Percentiles rank a stretch among this genome's conserved stretches.
Evolutionary conservation across 768 basidiomycete genomes (phyloP).

Genomic region (Phylloporus sp.): DNA sequence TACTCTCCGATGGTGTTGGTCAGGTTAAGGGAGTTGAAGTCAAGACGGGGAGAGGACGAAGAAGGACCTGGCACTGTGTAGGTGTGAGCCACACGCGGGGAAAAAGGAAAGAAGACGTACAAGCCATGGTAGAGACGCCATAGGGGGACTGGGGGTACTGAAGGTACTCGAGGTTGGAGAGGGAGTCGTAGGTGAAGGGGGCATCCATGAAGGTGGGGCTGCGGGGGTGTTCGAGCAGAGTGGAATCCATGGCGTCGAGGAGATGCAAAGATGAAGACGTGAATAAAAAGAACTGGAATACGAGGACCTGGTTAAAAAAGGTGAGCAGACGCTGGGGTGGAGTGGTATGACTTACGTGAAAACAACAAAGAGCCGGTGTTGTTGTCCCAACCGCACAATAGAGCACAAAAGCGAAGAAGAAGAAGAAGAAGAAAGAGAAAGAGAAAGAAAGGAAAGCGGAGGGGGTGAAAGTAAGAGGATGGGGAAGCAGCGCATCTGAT

Average conservation of each 20-base stretch:
- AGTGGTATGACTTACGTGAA: slow-evolving; percentile 28
- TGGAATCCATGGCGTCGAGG: slow-evolving; percentile 41
- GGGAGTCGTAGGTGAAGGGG: slow-evolving; percentile 44
- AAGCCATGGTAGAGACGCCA: slow-evolving; percentile 55
- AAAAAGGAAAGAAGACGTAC: slow-evolving; percentile 43
- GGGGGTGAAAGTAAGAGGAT: slow-evolving; percentile 33
- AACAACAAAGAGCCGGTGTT: slow-evolving; percentile 29
- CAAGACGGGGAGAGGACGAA: slow-evolving; percentile 54
- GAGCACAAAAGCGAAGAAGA: slow-evolving; percentile 29
- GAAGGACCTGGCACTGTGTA: slow-evolving; percentile 49
- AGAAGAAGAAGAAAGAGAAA: slow-evolving; percentile 19
- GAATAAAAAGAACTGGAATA: slow-evolving; percentile 32
- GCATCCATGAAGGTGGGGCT: slow-evolving; percentile 49
- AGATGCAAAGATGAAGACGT: slow-evolving; percentile 38
- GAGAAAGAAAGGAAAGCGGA: slow-evolving; percentile 31
- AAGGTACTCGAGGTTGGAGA: slow-evolving; percentile 53
- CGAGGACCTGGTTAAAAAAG: slow-evolving; percentile 23
- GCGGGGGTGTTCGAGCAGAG: slow-evolving; percentile 49
- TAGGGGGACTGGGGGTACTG: slow-evolving; percentile 68
- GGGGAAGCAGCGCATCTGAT: slow-evolving; percentile 28
- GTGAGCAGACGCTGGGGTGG: neutral
- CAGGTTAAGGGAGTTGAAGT: slow-evolving; percentile 61
- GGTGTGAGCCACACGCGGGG: slow-evolving; percentile 4
- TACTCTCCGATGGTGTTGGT: slow-evolving; percentile 55
- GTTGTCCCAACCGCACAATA: slow-evolving; percentile 34